phyloP scores from a whole-genome alignment of 2,329 filamentous ascomycete species.

The Phaeosphaeria sp. region DNA sequence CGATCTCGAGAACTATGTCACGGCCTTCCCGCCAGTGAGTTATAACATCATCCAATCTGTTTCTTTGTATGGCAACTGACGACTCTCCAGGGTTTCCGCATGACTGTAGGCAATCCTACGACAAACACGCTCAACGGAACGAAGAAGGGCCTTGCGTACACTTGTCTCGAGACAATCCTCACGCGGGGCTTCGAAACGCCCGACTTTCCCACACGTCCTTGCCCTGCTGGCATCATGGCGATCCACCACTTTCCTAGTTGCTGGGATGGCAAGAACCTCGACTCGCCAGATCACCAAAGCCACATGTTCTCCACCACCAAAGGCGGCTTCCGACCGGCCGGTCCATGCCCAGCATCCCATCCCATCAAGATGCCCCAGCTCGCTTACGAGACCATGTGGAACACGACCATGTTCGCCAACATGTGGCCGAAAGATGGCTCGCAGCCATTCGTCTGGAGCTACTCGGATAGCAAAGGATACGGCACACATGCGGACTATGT shows the following conservation, averaged over 20 bases:
- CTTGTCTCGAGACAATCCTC: slow-evolving; percentile 49
- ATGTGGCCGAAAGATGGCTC: slow-evolving; percentile 36
- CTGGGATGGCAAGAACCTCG: slow-evolving; percentile 59
- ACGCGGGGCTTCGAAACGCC: slow-evolving; percentile 32
- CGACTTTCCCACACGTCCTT: slow-evolving; percentile 31
- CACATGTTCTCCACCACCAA: slow-evolving; percentile 46
- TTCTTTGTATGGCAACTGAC: background rate
- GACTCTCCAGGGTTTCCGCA: slow-evolving; percentile 35
- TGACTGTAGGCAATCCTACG: slow-evolving; percentile 43
- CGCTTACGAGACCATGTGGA: slow-evolving; percentile 41
- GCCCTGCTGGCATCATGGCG: slow-evolving; percentile 31
- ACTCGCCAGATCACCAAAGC: slow-evolving; percentile 62
- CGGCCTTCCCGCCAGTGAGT: slow-evolving; percentile 31
- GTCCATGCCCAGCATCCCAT: slow-evolving; percentile 35
- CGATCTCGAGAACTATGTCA: slow-evolving; percentile 33
- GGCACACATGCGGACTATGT: slow-evolving; percentile 35
- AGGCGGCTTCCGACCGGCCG: slow-evolving; percentile 28
- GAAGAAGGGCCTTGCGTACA: slow-evolving; percentile 15
- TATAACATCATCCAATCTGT: background rate
- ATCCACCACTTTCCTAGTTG: slow-evolving; percentile 26
- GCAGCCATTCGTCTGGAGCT: slow-evolving; percentile 8
- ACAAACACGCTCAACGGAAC: slow-evolving; percentile 10
- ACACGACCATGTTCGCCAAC: slow-evolving; percentile 32
- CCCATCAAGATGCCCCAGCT: slow-evolving; percentile 40
- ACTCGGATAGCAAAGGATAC: slow-evolving; percentile 28